Evolutionary conservation across 2,329 filamentous ascomycete genomes (phyloP), one percentile per base, ranked within the genome.

Genomic region (Sphaceloma murrayae): DNA sequence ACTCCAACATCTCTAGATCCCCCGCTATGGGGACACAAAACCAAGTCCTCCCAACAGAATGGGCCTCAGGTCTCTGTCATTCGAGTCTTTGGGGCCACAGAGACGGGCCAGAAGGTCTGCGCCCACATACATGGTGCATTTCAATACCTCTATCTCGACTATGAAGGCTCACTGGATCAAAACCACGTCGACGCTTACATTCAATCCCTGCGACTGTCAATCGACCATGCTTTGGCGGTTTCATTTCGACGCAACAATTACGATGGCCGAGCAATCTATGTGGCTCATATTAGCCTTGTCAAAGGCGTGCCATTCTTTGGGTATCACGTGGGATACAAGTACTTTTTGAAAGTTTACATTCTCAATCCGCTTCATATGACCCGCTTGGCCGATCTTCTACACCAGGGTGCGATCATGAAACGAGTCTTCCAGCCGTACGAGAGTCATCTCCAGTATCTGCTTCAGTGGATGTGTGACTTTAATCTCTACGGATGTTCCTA

Each of bases 391-490:
- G 88, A 96, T 57, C 70, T 98, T 36, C 70, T 98, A 31, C 80
- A 85, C 13, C 87, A 94, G 62, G 91, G 91, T 5, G 82, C 82
- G 21, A 80, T 98, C 32, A 76, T 96, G 75, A 85, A 85, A 58
- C 76, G 75, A 48, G 73, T 76, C 17, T 82, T 98, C 32, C 89
- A 96, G 57, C 89, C 91, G 0, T 94, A 91, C 58, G 91, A 98
- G 64, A 87, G 85, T 13, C 93, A 98, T 60, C 63, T 96, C 49
- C 86, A 94, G 58, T 96, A 88, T 59, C 67, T 95, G 6, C 72
- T 91, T 7, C 93, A 98, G 63, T 98, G 93, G 76, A 96, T 98
- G 91, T 83, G 82, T 51, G 93, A 98, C 61, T 98, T 93, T 68
- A 98, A 95, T 58, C 69, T 98, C 52, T 96, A 94, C 60, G 93